Conservation (phyloP, 768 basidiomycete species). For the Tylopilus sp. region DNA sequence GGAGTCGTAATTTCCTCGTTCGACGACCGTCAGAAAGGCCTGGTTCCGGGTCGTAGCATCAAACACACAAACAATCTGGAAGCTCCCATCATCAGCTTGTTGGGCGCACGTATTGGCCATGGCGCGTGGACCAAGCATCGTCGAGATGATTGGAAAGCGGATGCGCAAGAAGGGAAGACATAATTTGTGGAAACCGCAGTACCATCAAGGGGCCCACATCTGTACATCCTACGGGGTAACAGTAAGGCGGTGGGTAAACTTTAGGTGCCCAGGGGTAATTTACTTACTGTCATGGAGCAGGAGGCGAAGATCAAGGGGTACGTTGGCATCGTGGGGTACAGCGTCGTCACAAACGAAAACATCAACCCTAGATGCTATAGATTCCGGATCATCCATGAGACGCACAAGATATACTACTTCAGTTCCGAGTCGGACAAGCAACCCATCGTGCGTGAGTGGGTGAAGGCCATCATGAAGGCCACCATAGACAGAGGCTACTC, state of each 20-base stretch:
- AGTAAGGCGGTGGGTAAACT: constrained; percentile 40
- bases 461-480: constrained; percentile 99
- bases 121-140: constrained; percentile 51
- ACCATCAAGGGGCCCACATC: constrained; percentile 84
- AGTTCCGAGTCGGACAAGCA: constrained; percentile 93
- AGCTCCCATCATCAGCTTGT: constrained; percentile 90
- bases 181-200: constrained; percentile 88
- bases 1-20: constrained; percentile 76
- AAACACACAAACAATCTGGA: constrained; percentile 89
- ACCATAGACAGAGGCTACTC: constrained; percentile 93
- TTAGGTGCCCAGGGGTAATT: not conserved
- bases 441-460: constrained; percentile 86
- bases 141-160: constrained; percentile 89
- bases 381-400: constrained; percentile 89
- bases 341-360: constrained; percentile 89
- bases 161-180: constrained; percentile 95
- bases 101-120: constrained; percentile 85
- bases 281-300: constrained; percentile 35
- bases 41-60: constrained; percentile 79
- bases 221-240: constrained; percentile 83
- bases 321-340: constrained; percentile 87
- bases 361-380: constrained; percentile 91
- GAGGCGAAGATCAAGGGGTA: constrained; percentile 97
- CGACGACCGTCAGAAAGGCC: constrained; percentile 71
- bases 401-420: constrained; percentile 86